phyloP scores from a whole-genome alignment of 2,329 filamentous ascomycete species.

The Botrytis squamosa region DNA sequence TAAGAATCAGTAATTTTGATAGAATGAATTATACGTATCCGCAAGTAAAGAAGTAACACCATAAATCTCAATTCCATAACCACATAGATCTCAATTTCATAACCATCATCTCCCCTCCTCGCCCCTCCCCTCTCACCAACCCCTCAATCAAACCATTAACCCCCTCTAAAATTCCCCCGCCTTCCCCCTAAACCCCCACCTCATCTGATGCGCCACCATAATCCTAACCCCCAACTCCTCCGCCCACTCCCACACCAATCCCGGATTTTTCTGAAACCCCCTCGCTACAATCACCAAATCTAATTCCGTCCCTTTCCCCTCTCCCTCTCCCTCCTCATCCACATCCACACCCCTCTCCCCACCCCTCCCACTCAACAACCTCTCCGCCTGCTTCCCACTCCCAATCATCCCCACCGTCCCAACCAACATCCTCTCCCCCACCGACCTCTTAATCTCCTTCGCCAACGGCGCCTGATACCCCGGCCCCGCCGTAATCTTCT shows the following conservation, averaged over 20 bases:
- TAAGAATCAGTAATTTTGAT: too few species aligned
- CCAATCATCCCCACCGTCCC: conserved; percentile 52
- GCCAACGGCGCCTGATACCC: conserved; percentile 73
- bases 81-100: background rate
- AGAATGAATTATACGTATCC: background rate
- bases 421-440: conserved; percentile 58
- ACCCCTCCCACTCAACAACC: conserved; percentile 47
- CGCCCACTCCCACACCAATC: conserved; percentile 55
- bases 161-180: conserved; percentile 22
- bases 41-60: background rate
- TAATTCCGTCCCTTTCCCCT: conserved; percentile 43
- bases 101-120: background rate
- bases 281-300: conserved; percentile 53
- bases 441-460: conserved; percentile 66
- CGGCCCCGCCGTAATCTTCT: conserved; percentile 57
- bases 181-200: conserved; percentile 53
- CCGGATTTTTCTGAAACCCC: conserved; percentile 59
- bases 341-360: conserved; percentile 35
- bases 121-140: background rate
- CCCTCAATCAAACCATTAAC: background rate
- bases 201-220: conserved; percentile 52
- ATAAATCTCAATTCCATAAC: background rate
- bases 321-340: conserved; percentile 36
- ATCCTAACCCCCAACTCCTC: conserved; percentile 52
- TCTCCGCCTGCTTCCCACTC: conserved; percentile 47